Percentiles rank a stretch among this genome's conserved stretches.
These are phyloP conservation scores for Geosiphon pyriformis DNA, from an alignment of 192 early-diverging fungal species.

Conservation along the genomic window DNA sequence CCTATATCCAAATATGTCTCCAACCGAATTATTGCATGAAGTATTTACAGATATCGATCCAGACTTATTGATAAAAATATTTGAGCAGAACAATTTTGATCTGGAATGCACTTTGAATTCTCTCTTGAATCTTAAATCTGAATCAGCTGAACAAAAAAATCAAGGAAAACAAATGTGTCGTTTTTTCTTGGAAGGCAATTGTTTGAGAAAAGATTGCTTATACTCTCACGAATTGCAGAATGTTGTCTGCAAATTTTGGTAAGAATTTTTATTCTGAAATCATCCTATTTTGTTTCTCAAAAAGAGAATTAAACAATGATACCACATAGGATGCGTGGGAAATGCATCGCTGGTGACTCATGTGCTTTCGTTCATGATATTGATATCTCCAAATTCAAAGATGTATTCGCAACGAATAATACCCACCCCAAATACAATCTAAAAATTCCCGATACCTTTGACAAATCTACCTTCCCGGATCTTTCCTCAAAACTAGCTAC, in stretches of 20 bases:
- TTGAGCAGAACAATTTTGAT: constrained; percentile 6
- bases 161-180: constrained; percentile 39
- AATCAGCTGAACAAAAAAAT: neutral
- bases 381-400: constrained; percentile 30
- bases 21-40: neutral
- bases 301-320: neutral
- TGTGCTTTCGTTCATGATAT: constrained; percentile 50
- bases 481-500: neutral
- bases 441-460: neutral
- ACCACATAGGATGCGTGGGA: constrained; percentile 43
- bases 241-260: constrained; percentile 57
- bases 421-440: neutral
- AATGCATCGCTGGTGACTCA: constrained; percentile 45
- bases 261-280: constrained; percentile 19
- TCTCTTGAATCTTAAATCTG: neutral
- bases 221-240: constrained; percentile 49
- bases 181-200: constrained; percentile 50
- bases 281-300: neutral
- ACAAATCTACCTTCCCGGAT: neutral
- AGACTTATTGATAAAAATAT: neutral
- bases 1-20: neutral
- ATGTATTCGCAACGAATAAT: constrained; percentile 19
- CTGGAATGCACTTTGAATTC: neutral
- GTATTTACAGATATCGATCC: neutral
- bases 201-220: constrained; percentile 52